Base-by-base conservation (phyloP, 2,329 filamentous ascomycete genomes). In the Pestalotiopsis sp. region DNA sequence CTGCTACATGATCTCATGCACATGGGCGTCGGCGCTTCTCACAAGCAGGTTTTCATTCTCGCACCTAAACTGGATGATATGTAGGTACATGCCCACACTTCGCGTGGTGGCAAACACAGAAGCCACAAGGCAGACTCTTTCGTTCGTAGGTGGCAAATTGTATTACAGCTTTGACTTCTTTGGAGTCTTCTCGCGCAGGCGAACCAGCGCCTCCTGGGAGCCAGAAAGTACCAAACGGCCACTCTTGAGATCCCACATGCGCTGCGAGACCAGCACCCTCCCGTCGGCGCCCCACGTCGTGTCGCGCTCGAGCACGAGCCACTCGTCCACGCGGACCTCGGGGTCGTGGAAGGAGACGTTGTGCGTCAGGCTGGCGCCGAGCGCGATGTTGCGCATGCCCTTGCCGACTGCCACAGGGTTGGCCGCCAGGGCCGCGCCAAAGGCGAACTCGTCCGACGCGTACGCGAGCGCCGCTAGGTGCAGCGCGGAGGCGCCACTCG, bases 321-420 rank as follows among this genome's bases (percentile, higher is more conserved):
- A 71, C 23, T 68, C 25, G 52, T 72, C 67, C 0, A 67, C 66
- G 17, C 61, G 38, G 4, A 20, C 66, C 1, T 36, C 4, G 6
- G 66, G 57, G 20, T 71, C 69, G 31, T 72, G 72, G 20, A 73
- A 72, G 2, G 67, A 69, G 5, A 72, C 27, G 13, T 58, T 70
- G 45, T 71, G 71, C 20, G 65, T 72, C 9, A 73, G 69, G 25
- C 56, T 73, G 3, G 68, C 61, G 23, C n/a, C 70, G 52, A 72
- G 49, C 4, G 67, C 38, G 4, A 73, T 57, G 41, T 73, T 72
- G 4, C 60, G 31, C 11, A 66, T 31, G 1, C 66, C 49, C 14
- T 64, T 20, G 1, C 72, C 70, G 4, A 68, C 63, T 0, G 41
- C 57, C 13, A 20, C 14, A 3, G 61, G 66, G 27, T 68, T 70